Conservation (phyloP, 352 stramenopile genomes). For the Halophytophthora polymorphica region DNA sequence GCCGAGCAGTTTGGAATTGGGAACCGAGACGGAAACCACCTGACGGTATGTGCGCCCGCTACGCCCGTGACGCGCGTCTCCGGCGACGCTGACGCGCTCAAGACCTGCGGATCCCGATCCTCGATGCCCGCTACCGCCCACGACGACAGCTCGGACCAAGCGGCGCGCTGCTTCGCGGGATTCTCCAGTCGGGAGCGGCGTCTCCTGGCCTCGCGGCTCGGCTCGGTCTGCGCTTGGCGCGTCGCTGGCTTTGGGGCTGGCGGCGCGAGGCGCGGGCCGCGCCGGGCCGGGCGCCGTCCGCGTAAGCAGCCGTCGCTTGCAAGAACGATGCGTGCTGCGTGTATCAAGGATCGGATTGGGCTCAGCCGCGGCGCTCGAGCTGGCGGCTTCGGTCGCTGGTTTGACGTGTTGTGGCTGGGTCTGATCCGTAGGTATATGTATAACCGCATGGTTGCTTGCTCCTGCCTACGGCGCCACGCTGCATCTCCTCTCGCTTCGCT, state of each 20-base stretch:
- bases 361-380: conserved; percentile 3
- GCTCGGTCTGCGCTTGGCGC: not conserved
- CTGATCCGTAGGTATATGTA: conserved; percentile 88
- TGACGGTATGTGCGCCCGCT: conserved; percentile 63
- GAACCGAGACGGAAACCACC: conserved; percentile 51
- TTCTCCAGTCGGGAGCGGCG: not conserved
- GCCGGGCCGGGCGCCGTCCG: not conserved
- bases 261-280: too few species aligned
- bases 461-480: conserved; percentile 16
- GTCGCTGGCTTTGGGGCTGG: too few species aligned
- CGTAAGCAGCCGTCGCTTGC: conserved; percentile 29
- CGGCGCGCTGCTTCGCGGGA: conserved; percentile 14
- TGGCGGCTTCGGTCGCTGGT: conserved; percentile 3
- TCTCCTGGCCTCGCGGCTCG: not conserved
- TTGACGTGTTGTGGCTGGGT: not conserved
- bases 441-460: conserved; percentile 51
- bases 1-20: conserved; percentile 77
- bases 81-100: conserved; percentile 1
- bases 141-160: conserved; percentile 21
- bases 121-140: conserved; percentile 24
- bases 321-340: conserved; percentile 48
- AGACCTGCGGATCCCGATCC: conserved; percentile 33
- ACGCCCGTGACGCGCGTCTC: not conserved
- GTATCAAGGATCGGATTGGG: conserved; percentile 87
- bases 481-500: not conserved